Conservation (phyloP, 805 yeast species). For the Pichia cabralensis region DNA sequence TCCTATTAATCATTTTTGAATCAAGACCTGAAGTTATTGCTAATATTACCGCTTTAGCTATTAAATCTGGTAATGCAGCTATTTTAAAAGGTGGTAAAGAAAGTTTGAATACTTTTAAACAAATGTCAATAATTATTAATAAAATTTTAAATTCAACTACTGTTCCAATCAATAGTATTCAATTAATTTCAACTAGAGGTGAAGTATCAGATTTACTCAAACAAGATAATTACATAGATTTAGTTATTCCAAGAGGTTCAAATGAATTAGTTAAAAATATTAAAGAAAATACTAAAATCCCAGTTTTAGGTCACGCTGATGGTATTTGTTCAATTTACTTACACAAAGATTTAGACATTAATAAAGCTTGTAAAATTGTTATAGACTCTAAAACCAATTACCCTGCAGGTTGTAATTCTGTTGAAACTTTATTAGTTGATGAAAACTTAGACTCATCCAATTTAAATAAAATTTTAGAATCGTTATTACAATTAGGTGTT, state of each 20-base stretch:
- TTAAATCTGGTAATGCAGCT: conserved; percentile 95
- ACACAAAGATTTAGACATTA: conserved; percentile 66
- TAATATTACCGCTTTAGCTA: conserved; percentile 88
- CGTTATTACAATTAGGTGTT: conserved; percentile 56
- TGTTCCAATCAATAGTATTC: conserved; percentile 76
- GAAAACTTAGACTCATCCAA: conserved; percentile 24
- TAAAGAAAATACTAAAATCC: conserved; percentile 83
- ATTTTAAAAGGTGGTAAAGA: conserved; percentile 97
- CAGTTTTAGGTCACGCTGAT: conserved; percentile 97
- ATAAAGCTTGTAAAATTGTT: conserved; percentile 64
- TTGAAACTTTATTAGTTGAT: conserved; percentile 72
- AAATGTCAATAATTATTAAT: conserved; percentile 66
- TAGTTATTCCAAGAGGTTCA: conserved; percentile 97
- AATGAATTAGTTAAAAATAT: conserved; percentile 82
- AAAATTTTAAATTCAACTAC: conserved; percentile 49
- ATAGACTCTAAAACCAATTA: conserved; percentile 91
- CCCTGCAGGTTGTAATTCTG: conserved; percentile 99
- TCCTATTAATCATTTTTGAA: conserved; percentile 83
- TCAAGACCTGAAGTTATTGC: conserved; percentile 98
- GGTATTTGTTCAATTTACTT: conserved; percentile 89
- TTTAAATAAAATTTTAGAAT: conserved; percentile 16
- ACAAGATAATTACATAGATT: conserved; percentile 85
- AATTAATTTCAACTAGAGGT: conserved; percentile 78
- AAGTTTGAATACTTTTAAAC: conserved; percentile 72
- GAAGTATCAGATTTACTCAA: conserved; percentile 76